A percentile compares a stretch with the other conserved stretches of the same genome.
These are phyloP conservation scores for Symbiodinium natans DNA, from an alignment of 73 alveolate genomes.

Conservation along the genomic window DNA sequence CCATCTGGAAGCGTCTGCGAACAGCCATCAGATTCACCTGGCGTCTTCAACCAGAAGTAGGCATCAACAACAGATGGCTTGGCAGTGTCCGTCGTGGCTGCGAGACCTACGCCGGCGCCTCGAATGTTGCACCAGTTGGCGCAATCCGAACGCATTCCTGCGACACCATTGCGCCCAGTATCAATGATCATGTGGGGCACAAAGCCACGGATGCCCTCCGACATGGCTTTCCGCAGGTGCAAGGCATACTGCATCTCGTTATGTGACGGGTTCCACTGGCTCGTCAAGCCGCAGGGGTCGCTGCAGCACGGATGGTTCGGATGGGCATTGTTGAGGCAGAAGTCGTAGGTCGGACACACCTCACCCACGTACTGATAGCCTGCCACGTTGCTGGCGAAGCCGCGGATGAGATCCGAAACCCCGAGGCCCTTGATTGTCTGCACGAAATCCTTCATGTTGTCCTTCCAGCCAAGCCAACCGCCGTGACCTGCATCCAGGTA, in stretches of 20 bases:
- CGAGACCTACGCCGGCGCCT: slow-evolving; percentile 82
- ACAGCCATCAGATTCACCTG: slow-evolving; percentile 95
- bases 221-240: slow-evolving; percentile 89
- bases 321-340: slow-evolving; percentile 55
- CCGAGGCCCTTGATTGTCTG: not conserved
- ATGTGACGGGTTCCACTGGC: slow-evolving; percentile 94
- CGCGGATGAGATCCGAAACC: slow-evolving; percentile 55
- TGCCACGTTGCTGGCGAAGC: slow-evolving; percentile 77
- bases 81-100: slow-evolving; percentile 91
- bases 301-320: slow-evolving; percentile 38
- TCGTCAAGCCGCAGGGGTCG: slow-evolving; percentile 85
- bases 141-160: slow-evolving; percentile 90
- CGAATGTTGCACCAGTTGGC: slow-evolving; percentile 94
- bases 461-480: slow-evolving; percentile 95
- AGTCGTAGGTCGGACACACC: slow-evolving; percentile 48
- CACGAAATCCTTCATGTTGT: slow-evolving; percentile 89
- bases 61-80: slow-evolving; percentile 90
- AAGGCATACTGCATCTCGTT: slow-evolving; percentile 93
- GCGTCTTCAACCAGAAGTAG: slow-evolving; percentile 94
- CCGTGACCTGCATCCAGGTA: slow-evolving; percentile 95
- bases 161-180: slow-evolving; percentile 94
- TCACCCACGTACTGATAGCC: slow-evolving; percentile 91
- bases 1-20: slow-evolving; percentile 49
- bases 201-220: slow-evolving; percentile 85
- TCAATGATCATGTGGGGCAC: slow-evolving; percentile 93